Evolutionary conservation across 352 stramenopile species (phyloP).

Genomic region (Phytophthora pini): DNA sequence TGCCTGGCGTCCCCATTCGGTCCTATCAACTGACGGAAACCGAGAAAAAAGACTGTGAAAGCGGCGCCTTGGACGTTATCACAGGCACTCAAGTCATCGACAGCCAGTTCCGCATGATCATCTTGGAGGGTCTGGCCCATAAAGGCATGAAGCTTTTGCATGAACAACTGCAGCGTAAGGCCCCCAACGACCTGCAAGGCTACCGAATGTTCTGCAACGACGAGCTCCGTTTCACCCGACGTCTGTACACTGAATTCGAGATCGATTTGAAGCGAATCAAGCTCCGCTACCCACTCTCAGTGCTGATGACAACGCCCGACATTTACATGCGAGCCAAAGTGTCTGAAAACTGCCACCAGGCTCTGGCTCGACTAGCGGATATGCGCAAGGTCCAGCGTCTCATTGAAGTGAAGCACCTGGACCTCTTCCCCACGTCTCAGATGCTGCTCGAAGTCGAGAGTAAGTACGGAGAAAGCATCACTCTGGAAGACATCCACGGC

Average conservation of each 20-base stretch:
- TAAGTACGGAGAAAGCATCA: slow-evolving; percentile 93
- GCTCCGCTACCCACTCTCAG: slow-evolving; percentile 77
- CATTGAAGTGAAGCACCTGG: slow-evolving; percentile 58
- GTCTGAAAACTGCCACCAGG: slow-evolving; percentile 78
- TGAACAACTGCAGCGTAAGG: slow-evolving; percentile 40
- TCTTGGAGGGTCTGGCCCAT: slow-evolving; percentile 84
- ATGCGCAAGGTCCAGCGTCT: slow-evolving; percentile 66
- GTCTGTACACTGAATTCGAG: slow-evolving; percentile 89
- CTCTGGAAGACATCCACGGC: slow-evolving; percentile 87
- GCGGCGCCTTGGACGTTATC: slow-evolving; percentile 80
- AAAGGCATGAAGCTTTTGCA: slow-evolving; percentile 62
- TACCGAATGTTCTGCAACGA: slow-evolving; percentile 80
- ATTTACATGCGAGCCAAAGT: slow-evolving; percentile 93
- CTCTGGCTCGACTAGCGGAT: slow-evolving; percentile 71
- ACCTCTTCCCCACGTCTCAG: slow-evolving; percentile 76
- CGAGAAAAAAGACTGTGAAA: slow-evolving; percentile 59
- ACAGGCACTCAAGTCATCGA: slow-evolving; percentile 91
- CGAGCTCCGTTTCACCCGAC: slow-evolving; percentile 71
- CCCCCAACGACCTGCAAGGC: slow-evolving; percentile 38
- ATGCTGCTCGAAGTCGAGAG: slow-evolving; percentile 90
- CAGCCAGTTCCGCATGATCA: slow-evolving; percentile 82
- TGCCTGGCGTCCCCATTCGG: slow-evolving; percentile 65
- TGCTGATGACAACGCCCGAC: slow-evolving; percentile 74
- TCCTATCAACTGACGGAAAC: slow-evolving; percentile 80
- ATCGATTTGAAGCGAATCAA: slow-evolving; percentile 92